Base-by-base conservation (phyloP, 2,329 filamentous ascomycete genomes). In the Aspergillus sp. region DNA sequence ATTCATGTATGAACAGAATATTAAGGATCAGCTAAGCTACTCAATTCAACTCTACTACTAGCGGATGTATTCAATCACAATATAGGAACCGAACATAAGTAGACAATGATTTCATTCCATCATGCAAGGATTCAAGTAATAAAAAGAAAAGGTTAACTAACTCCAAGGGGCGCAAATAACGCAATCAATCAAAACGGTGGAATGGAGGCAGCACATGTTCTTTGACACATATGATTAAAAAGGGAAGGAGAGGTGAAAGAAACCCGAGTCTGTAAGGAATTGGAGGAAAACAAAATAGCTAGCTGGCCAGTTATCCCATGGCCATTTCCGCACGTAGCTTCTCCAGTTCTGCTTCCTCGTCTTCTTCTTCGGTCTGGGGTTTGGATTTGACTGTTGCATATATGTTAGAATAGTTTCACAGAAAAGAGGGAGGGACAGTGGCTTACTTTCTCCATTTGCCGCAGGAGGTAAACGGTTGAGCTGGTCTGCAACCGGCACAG, bases 311-410 rank as follows among this genome's bases (percentile, higher is more conserved):
- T 55, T 44, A 71, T 78, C 78, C 96, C 89, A 97, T 96, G 66
- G 93, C 93, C 94, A 98, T 98, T 79, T 97, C 94, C 38, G 92
- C 93, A 76, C 96, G 92, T 68, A 99, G 79, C 80, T 95, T 97
- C 78, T 90, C 87, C 73, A 98, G 82, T 81, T 98, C 94, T 71
- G 89, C 94, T 77, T 98, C 94, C 74, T 98, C 95, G 83, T 98
- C 94, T 76, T 97, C 93, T 76, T 96, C 92, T 73, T 90, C 88
- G 75, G 62, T 75, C 72, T 67, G 80, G 63, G 78, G 69, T 71
- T 81, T 81, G 63, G 78, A 77, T 74, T 77, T 79, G 67, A 78
- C 78, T 81, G 66, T 62, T 62, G 60, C 10, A 59, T 21, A 59
- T 55, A 11, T 4, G 23, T 54, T 58, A 23, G 62, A 62, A 51